A percentile compares a stretch with the other conserved stretches of the same genome.
These are phyloP conservation scores for Lactarius akahatsu DNA, from an alignment of 768 basidiomycete species.

Conservation along the genomic window DNA sequence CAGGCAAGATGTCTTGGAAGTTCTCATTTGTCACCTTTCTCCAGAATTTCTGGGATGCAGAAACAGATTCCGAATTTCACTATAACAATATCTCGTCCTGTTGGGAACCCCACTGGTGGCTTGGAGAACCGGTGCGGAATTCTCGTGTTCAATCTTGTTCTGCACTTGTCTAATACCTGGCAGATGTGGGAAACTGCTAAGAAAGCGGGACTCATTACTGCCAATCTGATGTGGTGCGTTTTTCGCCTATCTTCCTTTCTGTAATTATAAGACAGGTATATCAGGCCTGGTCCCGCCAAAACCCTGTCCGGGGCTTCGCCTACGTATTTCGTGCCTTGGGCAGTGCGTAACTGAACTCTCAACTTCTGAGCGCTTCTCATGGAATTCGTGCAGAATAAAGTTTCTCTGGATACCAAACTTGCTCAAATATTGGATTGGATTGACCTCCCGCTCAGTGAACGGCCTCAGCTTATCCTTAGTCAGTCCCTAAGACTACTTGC, in stretches of 20 bases:
- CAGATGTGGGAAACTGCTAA: slow-evolving; percentile 91
- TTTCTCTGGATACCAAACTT: slow-evolving; percentile 66
- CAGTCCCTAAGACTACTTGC: slow-evolving; percentile 31
- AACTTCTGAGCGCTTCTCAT: not conserved
- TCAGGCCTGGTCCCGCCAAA: slow-evolving; percentile 79
- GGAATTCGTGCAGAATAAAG: slow-evolving; percentile 46
- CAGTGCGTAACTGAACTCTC: slow-evolving; percentile 39
- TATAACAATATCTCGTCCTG: slow-evolving; percentile 63
- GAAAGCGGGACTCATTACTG: slow-evolving; percentile 69
- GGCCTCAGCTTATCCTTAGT: slow-evolving; percentile 81
- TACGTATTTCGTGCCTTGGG: slow-evolving; percentile 80
- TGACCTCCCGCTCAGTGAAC: slow-evolving; percentile 64
- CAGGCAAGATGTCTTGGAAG: slow-evolving; percentile 3
- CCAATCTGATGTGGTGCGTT: slow-evolving; percentile 89
- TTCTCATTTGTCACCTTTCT: not conserved
- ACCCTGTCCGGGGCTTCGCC: slow-evolving; percentile 64
- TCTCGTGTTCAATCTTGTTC: not conserved
- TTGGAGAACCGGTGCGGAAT: slow-evolving; percentile 75
- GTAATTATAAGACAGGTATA: not conserved
- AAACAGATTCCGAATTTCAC: slow-evolving; percentile 58
- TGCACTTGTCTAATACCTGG: slow-evolving; percentile 4
- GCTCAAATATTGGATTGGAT: slow-evolving; percentile 81
- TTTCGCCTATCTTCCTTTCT: not conserved
- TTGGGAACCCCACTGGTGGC: slow-evolving; percentile 79
- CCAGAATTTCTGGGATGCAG: slow-evolving; percentile 88